Evolutionary conservation across 2,329 filamentous ascomycete species (phyloP), one percentile per base, ranked within the genome.

Genomic region (Clarireedia monteithiana): DNA sequence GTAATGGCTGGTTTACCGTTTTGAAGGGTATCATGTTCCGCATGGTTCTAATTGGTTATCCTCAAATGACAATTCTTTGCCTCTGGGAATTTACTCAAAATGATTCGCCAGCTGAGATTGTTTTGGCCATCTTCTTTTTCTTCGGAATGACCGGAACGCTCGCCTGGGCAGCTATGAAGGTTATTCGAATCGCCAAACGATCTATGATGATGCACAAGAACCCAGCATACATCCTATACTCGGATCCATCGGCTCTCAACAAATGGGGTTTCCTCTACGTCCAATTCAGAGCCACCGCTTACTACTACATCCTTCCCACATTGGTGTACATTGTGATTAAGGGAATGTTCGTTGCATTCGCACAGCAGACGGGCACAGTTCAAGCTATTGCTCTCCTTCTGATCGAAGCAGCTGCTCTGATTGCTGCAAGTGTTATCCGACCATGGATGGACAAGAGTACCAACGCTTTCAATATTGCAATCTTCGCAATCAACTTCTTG

Each of bases 401-500:
- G 58, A 83, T 96, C 56, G 92, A 97, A 72, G 86, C 86, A 2
- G 82, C 73, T 52, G 85, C 88, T 64, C 78, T 97, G 56, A 86
- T 96, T 64, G 83, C 75, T 23, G 84, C 90, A 55, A 87, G 84
- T 58, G 85, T 95, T 53, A 75, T 96, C 63, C 85, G 89, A 58
- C 92, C 92, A 17, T 97, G 90, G 87, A 97, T 97, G 92, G 92
- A 96, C 78, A 96, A 96, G 83, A 92, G 91, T 75, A 96, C 90
- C 59, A 97, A 96, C 72, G 85, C 86, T 48, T 95, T 96, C 80
- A 96, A 96, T 75, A 96, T 97, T 67, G 82, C 90, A 59, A 96
- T 96, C 66, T 87, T 84, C 60, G 86, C 83, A 47, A 79, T 96
- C 72, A 96, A 96, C 77, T 95, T 96, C 71, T 71, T 96, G 67